phyloP scores from a whole-genome alignment of 495 filamentous ascomycete genomes.

The Platismatia glauca region DNA sequence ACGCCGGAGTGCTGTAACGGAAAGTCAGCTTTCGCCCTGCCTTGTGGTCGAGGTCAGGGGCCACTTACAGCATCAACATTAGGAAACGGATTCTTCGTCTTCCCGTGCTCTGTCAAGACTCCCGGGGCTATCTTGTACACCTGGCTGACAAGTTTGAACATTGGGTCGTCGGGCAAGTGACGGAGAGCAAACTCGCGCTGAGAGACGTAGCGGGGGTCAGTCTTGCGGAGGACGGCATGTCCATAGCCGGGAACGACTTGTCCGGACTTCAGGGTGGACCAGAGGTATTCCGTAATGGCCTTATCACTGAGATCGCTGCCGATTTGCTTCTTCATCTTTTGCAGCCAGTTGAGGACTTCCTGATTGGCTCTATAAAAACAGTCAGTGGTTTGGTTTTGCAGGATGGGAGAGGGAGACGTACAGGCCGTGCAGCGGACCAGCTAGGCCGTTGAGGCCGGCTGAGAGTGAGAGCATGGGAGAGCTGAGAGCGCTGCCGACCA shows the following conservation, averaged over 20 bases:
- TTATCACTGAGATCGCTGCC: conserved; percentile 92
- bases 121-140: conserved; percentile 99
- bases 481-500: conserved; percentile 93
- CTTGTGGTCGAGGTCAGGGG: conserved; percentile 35
- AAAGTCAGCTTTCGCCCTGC: conserved; percentile 30
- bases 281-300: conserved; percentile 95
- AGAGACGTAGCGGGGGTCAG: conserved; percentile 94
- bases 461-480: conserved; percentile 93
- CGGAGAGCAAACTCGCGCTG: conserved; percentile 92
- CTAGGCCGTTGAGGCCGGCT: conserved; percentile 94
- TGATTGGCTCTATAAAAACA: conserved; percentile 67
- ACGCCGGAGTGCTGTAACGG: conserved; percentile 74
- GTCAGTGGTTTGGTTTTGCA: conserved; percentile 7
- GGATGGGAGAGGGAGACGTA: conserved; percentile 25
- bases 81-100: conserved; percentile 89
- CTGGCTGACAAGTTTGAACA: conserved; percentile 99
- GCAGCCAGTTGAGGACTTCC: conserved; percentile 97
- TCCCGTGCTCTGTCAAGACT: conserved; percentile 97
- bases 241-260: conserved; percentile 97
- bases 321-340: conserved; percentile 93
- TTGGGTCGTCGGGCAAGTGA: conserved; percentile 87
- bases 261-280: conserved; percentile 89
- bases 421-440: conserved; percentile 95
- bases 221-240: conserved; percentile 98
- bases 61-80: conserved; percentile 51